These are phyloP conservation scores for Leccinum aurantiacum DNA, from an alignment of 768 basidiomycete species.

Conservation along the genomic window DNA sequence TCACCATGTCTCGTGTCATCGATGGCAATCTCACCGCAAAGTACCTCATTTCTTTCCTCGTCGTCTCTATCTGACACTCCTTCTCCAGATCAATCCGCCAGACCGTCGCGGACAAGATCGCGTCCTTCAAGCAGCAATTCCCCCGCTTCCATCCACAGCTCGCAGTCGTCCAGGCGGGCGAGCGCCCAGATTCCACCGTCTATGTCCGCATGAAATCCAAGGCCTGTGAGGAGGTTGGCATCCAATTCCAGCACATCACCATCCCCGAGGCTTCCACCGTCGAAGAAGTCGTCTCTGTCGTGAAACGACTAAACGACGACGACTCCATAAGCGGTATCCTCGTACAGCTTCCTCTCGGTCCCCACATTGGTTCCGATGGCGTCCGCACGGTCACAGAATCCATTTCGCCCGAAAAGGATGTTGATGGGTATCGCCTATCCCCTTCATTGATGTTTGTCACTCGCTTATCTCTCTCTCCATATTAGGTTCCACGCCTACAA, in stretches of 20 bases:
- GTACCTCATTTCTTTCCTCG: constrained; percentile 42
- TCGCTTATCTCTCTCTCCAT: constrained; percentile 7
- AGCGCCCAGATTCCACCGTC: constrained; percentile 83
- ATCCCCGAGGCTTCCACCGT: constrained; percentile 68
- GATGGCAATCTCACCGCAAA: constrained; percentile 86
- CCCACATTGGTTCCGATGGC: constrained; percentile 75
- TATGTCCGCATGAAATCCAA: constrained; percentile 99
- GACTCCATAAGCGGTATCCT: constrained; percentile 83
- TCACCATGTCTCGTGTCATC: constrained; percentile 57
- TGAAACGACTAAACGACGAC: constrained; percentile 82
- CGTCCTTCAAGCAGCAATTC: constrained; percentile 56
- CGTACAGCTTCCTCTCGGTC: constrained; percentile 91
- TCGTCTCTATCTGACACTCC: constrained; percentile 11
- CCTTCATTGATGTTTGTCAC: not conserved
- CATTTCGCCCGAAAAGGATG: constrained; percentile 90
- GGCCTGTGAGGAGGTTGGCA: constrained; percentile 92
- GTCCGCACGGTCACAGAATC: constrained; percentile 94
- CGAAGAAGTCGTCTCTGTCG: constrained; percentile 72
- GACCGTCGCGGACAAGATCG: constrained; percentile 69
- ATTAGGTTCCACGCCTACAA: constrained; percentile 96
- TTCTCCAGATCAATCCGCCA: constrained; percentile 71
- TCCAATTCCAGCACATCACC: constrained; percentile 78
- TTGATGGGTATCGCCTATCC: constrained; percentile 74
- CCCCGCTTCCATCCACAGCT: constrained; percentile 92
- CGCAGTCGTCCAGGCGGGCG: constrained; percentile 92